A percentile compares a stretch with the other conserved stretches of the same genome.
Evolutionary conservation across 2,329 filamentous ascomycete species (phyloP).

Genomic region (Claviceps sp.): DNA sequence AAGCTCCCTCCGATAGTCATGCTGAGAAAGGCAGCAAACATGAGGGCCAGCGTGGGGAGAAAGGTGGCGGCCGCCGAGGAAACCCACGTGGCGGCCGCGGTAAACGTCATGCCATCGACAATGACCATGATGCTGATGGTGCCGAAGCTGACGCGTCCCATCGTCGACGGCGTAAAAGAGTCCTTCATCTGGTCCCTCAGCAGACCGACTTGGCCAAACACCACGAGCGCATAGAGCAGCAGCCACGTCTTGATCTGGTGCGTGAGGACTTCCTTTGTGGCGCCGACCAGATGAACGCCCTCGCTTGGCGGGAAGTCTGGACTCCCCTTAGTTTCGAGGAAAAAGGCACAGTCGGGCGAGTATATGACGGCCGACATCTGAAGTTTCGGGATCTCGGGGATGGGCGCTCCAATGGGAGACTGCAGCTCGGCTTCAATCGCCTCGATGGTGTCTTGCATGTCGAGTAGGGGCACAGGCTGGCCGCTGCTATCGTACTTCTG

Average conservation of each 20-base stretch:
- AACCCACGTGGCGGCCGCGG: slow-evolving; percentile 40
- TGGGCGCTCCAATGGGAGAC: slow-evolving; percentile 45
- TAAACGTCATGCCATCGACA: slow-evolving; percentile 47
- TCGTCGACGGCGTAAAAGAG: slow-evolving; percentile 52
- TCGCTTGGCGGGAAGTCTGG: slow-evolving; percentile 38
- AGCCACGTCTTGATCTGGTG: slow-evolving; percentile 46
- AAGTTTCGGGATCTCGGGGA: slow-evolving; percentile 39
- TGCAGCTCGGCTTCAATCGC: slow-evolving; percentile 51
- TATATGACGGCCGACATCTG: slow-evolving; percentile 51
- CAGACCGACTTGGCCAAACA: slow-evolving; percentile 47
- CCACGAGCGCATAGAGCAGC: slow-evolving; percentile 39
- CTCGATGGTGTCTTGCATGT: slow-evolving; percentile 28
- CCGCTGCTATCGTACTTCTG: slow-evolving; percentile 15
- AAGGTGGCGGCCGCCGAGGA: slow-evolving; percentile 42
- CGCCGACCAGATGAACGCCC: slow-evolving; percentile 42
- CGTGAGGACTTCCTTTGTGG: slow-evolving; percentile 47
- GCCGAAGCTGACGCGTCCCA: slow-evolving; percentile 52
- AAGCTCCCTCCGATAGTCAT: slow-evolving; percentile 45
- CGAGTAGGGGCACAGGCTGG: slow-evolving; percentile 19
- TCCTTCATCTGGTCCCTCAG: slow-evolving; percentile 53
- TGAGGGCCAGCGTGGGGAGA: slow-evolving; percentile 41
- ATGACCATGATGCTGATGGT: slow-evolving; percentile 49
- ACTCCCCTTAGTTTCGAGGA: slow-evolving; percentile 50
- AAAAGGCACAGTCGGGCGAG: slow-evolving; percentile 56
- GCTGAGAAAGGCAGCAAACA: slow-evolving; percentile 37